Evolutionary conservation across 208 protist species (phyloP), one percentile per base, ranked within the genome.

Genomic region (Leishmania braziliensis): DNA sequence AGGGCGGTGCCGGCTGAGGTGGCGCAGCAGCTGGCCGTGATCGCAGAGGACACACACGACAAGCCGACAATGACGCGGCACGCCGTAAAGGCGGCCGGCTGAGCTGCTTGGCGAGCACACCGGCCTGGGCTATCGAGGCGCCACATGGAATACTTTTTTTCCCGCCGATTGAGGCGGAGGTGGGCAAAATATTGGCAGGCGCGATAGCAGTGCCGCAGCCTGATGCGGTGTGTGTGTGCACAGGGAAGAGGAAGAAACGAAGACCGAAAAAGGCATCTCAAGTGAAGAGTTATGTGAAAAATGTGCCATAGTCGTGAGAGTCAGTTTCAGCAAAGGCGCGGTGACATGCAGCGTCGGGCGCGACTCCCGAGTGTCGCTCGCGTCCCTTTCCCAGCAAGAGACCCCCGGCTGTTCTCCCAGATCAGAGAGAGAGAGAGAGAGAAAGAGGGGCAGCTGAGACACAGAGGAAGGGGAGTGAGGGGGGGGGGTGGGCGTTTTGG

Each of bases 21-120:
- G 1, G 43, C 26, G 76, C 43, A 33, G 10, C 23, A 46, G 50
- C 48, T 62, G 16, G 71, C 50, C 33, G 71, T 20, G 50, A 46
- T 18, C 5, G 50, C 12, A 23, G 50, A 53, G 50, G 50, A 29
- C 33, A 29, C 29, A 23, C 46, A 23, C 5, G 20, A 58, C 2
- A 48, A 60, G 46, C 50, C n/a, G 48, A 43, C 72, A 53, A 60
- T 26, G 72, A 76, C 33, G 43, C 72, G 72, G 72, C 72, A 62
- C 72, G 72, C 72, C 39, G 72, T 60, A 53, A 23, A 76, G 50
- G 53, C 72, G 72, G 72, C 53, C 12, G 48, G 72, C 26, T 53
- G 73, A 43, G 6, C 53, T 39, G 43, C 51, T 48, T 46, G 73
- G 39, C 43, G 43, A 53, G 46, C 10, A 46, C 46, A 53, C 50